Percentiles rank a stretch among this genome's conserved stretches.
Evolutionary conservation across 2,329 filamentous ascomycete genomes (phyloP).

Genomic region (Pyricularia sp.): DNA sequence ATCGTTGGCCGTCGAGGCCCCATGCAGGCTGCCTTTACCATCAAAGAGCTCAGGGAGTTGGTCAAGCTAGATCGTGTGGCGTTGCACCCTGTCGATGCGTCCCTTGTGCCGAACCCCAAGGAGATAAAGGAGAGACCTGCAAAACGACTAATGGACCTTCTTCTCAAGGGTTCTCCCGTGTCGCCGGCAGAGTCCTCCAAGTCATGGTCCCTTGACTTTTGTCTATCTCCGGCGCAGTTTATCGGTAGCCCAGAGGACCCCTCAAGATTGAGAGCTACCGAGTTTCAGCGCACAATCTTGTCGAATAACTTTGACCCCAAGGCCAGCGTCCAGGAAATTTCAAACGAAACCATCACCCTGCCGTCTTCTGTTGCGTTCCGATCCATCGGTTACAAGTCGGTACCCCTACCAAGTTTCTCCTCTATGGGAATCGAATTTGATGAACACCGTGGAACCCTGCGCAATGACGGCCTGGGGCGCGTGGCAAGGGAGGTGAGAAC

Average conservation of each 20-base stretch:
- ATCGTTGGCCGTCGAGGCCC: constrained; percentile 87
- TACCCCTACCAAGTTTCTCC: constrained; percentile 63
- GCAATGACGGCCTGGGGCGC: constrained; percentile 73
- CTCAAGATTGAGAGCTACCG: constrained; percentile 49
- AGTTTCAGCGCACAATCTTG: constrained; percentile 55
- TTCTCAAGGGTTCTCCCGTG: constrained; percentile 62
- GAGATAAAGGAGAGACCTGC: constrained; percentile 65
- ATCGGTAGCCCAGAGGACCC: constrained; percentile 34
- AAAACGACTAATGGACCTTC: constrained; percentile 69
- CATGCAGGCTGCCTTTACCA: constrained; percentile 89
- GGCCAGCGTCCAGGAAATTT: constrained; percentile 38
- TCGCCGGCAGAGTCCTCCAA: constrained; percentile 40
- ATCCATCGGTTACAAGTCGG: constrained; percentile 89
- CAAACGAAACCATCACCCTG: constrained; percentile 39
- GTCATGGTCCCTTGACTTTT: constrained; percentile 79
- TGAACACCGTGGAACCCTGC: constrained; percentile 61
- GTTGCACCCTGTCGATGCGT: constrained; percentile 59
- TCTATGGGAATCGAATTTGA: constrained; percentile 75
- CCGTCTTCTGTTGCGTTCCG: constrained; percentile 71
- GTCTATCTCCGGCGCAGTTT: constrained; percentile 69
- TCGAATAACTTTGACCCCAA: constrained; percentile 43
- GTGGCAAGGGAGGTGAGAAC: constrained; percentile 36
- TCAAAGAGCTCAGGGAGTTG: constrained; percentile 87
- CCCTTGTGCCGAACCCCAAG: constrained; percentile 58
- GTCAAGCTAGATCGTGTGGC: constrained; percentile 64